Evolutionary conservation across 2,329 filamentous ascomycete species (phyloP).

Genomic region (Cladobotryum mycophilum): DNA sequence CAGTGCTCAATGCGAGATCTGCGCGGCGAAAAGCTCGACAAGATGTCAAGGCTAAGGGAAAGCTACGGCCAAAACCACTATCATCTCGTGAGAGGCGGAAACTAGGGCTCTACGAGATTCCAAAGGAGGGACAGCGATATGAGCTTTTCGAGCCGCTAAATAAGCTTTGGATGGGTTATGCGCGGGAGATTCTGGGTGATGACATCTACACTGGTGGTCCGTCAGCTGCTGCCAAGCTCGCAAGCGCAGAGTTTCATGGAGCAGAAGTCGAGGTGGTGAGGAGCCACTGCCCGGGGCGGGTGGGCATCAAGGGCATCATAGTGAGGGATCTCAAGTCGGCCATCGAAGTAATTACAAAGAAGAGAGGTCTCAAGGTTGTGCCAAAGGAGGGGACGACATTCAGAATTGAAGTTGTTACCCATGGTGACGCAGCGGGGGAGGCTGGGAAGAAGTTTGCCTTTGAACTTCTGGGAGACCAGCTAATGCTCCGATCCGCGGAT

Average conservation of each 20-base stretch:
- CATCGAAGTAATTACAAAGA: constrained; percentile 74
- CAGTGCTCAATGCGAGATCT: constrained; percentile 50
- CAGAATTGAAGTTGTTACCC: constrained; percentile 58
- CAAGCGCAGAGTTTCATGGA: constrained; percentile 85
- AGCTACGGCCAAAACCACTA: constrained; percentile 58
- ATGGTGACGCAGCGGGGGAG: constrained; percentile 10
- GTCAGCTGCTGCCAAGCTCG: constrained; percentile 64
- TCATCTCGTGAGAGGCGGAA: constrained; percentile 72
- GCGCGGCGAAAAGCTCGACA: constrained; percentile 44
- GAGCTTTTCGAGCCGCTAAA: constrained; percentile 72
- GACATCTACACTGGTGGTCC: constrained; percentile 51
- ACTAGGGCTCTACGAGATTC: constrained; percentile 68
- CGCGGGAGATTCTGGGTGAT: constrained; percentile 69
- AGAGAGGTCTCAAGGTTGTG: constrained; percentile 66
- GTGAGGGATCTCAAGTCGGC: constrained; percentile 81
- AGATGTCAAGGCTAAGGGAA: constrained; percentile 40
- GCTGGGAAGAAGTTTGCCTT: constrained; percentile 53
- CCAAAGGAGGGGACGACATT: constrained; percentile 92
- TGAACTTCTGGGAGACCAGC: constrained; percentile 82
- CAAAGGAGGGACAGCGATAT: constrained; percentile 57
- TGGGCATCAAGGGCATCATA: constrained; percentile 81
- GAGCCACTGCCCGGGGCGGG: constrained; percentile 72
- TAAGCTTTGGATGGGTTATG: constrained; percentile 75
- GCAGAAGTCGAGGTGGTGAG: constrained; percentile 76
- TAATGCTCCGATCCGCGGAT: constrained; percentile 75